Base-by-base conservation (phyloP, 352 stramenopile genomes). In the Aphanomyces cochlioides region DNA sequence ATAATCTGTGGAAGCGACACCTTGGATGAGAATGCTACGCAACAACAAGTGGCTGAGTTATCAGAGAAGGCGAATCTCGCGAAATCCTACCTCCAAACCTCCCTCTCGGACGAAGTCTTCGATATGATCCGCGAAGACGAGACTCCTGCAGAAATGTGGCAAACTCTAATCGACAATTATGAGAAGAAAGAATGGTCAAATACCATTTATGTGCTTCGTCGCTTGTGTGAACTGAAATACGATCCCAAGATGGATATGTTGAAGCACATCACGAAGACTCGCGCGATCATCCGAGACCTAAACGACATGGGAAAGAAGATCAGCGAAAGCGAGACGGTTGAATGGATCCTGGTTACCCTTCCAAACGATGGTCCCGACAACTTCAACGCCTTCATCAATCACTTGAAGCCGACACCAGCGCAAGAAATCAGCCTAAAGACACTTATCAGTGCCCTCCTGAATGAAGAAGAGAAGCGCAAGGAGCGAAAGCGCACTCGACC, bases 51-150 rank as follows among this genome's bases (percentile, higher is more conserved):
- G 45, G 13, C n/a, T 19, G 45, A n/a, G 45, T 53, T n/a, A 1
- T 15, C 13, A 19, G 45, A 53, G 1, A 53, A 53, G n/a, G n/a
- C 45, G 13, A 53, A 53, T 19, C 13, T 53, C 13, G 45, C 2
- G 13, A 53, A 2, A 53, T 53, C 45, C 13, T 53, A 53, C 45
- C 45, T 53, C n/a, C 45, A 53, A 53, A 53, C 13, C 13, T 53
- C 45, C 13, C 45, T 53, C 45, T 53, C 45, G 45, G n/a, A 53
- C n/a, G 45, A 53, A 53, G 45, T 53, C 45, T 53, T 53, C 45
- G 45, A 53, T 2, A 53, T 53, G 45, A 53, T 53, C 45, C n/a
- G 45, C 1, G 45, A 53, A 53, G 45, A 53, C 45, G 2, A 19
- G 1, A 53, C 45, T 53, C 45, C 45, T n/a, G 45, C 45, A 19